Base-by-base conservation (phyloP, 495 filamentous ascomycete genomes). In the Entonaema liquescens region DNA sequence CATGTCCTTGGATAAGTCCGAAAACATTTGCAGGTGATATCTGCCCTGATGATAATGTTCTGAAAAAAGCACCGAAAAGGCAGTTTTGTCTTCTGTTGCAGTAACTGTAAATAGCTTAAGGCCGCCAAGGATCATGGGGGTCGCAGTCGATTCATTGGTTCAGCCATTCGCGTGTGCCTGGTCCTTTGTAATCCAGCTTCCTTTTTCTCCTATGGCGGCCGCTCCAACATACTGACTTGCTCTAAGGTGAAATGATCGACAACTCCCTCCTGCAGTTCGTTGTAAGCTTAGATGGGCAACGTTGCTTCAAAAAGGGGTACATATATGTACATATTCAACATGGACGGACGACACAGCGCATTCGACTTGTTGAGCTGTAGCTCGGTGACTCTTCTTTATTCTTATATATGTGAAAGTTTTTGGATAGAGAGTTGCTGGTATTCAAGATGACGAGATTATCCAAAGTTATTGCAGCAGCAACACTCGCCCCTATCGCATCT, bases 401-500 rank as follows among this genome's bases (percentile, higher is more conserved):
- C 47, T 63, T 19, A n/a, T 25, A 5, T 23, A 21, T 19, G 44
- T 53, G 17, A 69, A 35, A n/a, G n/a, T n/a, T 15, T 61, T n/a
- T 53, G 1, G 17, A 2, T 50, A 59, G 3, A 26, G 19, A 49
- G 35, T 52, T 42, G 12, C 35, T 19, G 15, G 56, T 55, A 2
- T 19, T 13, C 40, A 75, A 66, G 17, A 77, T 77, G 72, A 62
- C 62, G 65, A 73, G 60, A 71, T 9, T 65, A 47, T 67, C 72
- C 28, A 68, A 17, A 28, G 33, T 71, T 26, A 42, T 57, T 31
- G 65, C 36, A 6, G 65, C 53, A 2, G 40, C 56, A 21, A 54
- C 58, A 7, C 62, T 75, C 19, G 62, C 65, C 38, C 65, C 62
- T 4, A 54, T 31, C 17, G 29, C 54, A 38, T 59, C 59, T 25